Conservation (phyloP, 75 land plant species). For the Pinus tabuliformis region DNA sequence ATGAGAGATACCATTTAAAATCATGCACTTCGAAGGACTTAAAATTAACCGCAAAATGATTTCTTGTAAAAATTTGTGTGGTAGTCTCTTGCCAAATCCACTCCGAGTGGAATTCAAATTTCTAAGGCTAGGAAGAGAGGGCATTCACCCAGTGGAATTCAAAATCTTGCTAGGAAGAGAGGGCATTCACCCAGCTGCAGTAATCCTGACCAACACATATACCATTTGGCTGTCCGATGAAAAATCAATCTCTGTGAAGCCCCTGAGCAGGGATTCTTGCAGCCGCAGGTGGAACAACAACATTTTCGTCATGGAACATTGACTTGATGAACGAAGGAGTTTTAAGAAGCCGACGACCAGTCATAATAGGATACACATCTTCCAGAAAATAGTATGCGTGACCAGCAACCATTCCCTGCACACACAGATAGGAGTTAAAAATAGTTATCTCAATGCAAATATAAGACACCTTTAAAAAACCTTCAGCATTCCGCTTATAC, state of each 20-base stretch:
- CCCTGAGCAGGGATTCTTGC: constrained; percentile 54
- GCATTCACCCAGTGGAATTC: too few relatives aligned
- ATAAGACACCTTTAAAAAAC: not conserved
- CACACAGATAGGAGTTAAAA: not conserved
- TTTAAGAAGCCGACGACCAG: constrained; percentile 79
- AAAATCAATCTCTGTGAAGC: constrained; percentile 47
- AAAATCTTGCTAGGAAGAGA: too few relatives aligned
- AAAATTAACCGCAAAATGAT: too few relatives aligned
- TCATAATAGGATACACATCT: constrained; percentile 94
- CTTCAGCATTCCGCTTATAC: constrained; percentile 29
- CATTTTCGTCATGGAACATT: constrained; percentile 86
- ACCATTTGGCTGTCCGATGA: too few relatives aligned
- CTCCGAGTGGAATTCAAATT: too few relatives aligned
- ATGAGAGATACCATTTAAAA: too few relatives aligned
- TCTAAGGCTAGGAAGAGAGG: too few relatives aligned
- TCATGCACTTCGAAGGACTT: too few relatives aligned
- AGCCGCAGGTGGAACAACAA: constrained; percentile 68
- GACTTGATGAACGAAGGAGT: constrained; percentile 87
- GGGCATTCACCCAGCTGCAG: too few relatives aligned
- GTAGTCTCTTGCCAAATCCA: too few relatives aligned
- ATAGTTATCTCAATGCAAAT: not conserved
- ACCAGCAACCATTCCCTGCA: constrained; percentile 97
- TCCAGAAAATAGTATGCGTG: constrained; percentile 97
- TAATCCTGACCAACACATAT: too few relatives aligned
- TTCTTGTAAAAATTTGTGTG: too few relatives aligned